A percentile compares a stretch with the other conserved stretches of the same genome.
phyloP scores from a whole-genome alignment of 305 asterid genomes.

The Rubia balearica region DNA sequence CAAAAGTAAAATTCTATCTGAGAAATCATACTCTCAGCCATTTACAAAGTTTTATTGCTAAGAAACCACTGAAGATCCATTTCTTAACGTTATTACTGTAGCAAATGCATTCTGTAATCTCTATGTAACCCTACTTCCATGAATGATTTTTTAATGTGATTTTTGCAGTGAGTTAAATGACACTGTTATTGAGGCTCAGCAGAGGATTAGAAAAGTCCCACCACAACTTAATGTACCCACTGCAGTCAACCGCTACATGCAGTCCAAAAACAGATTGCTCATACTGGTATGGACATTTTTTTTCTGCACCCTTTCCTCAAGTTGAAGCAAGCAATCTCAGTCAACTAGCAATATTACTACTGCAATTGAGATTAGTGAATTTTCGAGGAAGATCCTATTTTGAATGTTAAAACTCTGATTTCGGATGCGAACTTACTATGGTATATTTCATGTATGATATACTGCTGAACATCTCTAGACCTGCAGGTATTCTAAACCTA shows the following conservation, averaged over 20 bases:
- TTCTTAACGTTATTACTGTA: neutral
- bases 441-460: neutral
- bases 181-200: slow-evolving; percentile 89
- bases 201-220: slow-evolving; percentile 68
- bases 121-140: neutral
- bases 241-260: slow-evolving; percentile 52
- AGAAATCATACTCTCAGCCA: neutral
- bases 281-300: slow-evolving; percentile 51
- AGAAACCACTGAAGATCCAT: slow-evolving; percentile 3
- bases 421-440: neutral
- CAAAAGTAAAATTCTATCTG: neutral
- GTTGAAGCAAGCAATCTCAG: slow-evolving; percentile 3
- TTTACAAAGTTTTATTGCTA: neutral
- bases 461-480: neutral
- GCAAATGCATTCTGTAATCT: slow-evolving; percentile 1
- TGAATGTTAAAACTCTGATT: neutral
- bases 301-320: neutral
- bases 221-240: slow-evolving; percentile 55
- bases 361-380: neutral
- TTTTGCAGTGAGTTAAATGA: slow-evolving; percentile 86
- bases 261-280: slow-evolving; percentile 74
- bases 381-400: neutral
- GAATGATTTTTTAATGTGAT: slow-evolving; percentile 6
- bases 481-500: neutral
- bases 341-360: neutral